Evolutionary conservation across 345 rosid genomes (phyloP).

Genomic region (Populus davidiana): DNA sequence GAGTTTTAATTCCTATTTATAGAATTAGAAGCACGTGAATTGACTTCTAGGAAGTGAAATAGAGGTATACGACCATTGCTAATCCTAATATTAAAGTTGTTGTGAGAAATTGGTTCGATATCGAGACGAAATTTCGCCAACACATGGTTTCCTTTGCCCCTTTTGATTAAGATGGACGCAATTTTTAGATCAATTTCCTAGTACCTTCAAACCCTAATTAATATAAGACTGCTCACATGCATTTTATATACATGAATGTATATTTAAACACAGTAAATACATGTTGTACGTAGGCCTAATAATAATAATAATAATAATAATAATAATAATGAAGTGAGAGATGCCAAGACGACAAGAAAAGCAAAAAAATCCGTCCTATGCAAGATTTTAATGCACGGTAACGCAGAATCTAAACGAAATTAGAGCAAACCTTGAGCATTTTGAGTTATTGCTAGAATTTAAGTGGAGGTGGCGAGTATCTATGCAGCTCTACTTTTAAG

Average conservation of each 20-base stretch:
- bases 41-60: conserved; percentile 8
- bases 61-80: conserved; percentile 6
- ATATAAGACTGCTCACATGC: background rate
- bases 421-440: background rate
- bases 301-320: too few species aligned
- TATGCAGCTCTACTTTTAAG: background rate
- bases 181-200: conserved; percentile 21
- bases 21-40: conserved; percentile 24
- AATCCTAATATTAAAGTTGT: background rate
- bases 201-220: conserved; percentile 19
- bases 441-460: background rate
- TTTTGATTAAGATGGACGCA: background rate
- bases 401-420: background rate
- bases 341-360: background rate
- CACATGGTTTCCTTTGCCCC: background rate
- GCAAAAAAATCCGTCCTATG: background rate
- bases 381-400: background rate
- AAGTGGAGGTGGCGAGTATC: background rate
- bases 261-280: background rate
- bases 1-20: conserved; percentile 30
- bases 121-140: conserved; percentile 11
- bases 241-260: too few species aligned
- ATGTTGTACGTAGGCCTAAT: background rate
- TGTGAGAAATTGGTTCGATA: conserved; percentile 5
- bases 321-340: background rate